These are phyloP conservation scores for Gossypium arboreum DNA, from an alignment of 345 rosid genomes.

Conservation along the genomic window DNA sequence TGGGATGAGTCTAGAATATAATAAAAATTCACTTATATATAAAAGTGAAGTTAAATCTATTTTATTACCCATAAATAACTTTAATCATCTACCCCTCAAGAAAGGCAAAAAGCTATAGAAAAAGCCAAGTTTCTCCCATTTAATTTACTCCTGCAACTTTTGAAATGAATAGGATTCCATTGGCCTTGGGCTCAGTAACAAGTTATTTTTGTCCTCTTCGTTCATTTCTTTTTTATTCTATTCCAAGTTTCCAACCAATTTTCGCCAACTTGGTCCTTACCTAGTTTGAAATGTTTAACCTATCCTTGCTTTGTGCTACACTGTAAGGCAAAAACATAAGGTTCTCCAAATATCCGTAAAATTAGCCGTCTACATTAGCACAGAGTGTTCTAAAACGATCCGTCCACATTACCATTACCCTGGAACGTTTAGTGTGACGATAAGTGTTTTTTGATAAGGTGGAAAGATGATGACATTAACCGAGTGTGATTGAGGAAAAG, in stretches of 20 bases:
- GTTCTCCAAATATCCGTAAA: too few species aligned
- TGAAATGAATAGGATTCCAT: conserved; percentile 6
- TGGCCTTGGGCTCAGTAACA: not conserved
- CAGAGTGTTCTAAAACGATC: too few species aligned
- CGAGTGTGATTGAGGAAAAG: too few species aligned
- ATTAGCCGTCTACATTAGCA: not conserved
- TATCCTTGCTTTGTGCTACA: not conserved
- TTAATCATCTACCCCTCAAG: not conserved
- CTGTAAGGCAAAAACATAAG: not conserved
- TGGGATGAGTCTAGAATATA: not conserved
- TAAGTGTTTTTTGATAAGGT: too few species aligned
- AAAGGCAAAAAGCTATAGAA: not conserved
- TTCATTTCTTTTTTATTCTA: not conserved
- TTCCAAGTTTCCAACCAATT: not conserved
- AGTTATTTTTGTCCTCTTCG: conserved; percentile 5
- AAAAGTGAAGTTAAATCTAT: too few species aligned
- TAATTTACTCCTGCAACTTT: not conserved
- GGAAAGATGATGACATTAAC: too few species aligned
- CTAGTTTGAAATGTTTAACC: not conserved
- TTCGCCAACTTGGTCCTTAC: conserved; percentile 20
- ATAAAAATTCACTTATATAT: too few species aligned
- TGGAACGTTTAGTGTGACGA: too few species aligned
- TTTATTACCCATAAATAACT: too few species aligned
- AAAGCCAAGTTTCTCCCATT: not conserved
- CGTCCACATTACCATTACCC: too few species aligned